A percentile compares a stretch with the other conserved stretches of the same genome.
phyloP scores from a whole-genome alignment of 1,284 basidiomycete species.

The Apiotrichum siamense region DNA sequence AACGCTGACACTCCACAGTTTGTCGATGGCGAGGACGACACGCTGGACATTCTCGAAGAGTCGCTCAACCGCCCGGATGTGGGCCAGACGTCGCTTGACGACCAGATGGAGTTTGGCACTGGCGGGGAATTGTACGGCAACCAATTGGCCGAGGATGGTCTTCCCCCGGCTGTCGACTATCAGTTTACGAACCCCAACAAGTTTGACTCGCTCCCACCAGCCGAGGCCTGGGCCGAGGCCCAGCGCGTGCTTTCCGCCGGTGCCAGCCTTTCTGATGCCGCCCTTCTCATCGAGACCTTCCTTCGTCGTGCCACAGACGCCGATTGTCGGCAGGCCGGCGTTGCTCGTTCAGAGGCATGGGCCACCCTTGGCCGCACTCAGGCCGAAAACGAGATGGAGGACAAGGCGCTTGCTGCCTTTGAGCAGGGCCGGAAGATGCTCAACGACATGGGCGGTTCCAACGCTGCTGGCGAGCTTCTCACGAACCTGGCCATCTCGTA shows the following conservation, averaged over 20 bases:
- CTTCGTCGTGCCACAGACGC: conserved; percentile 52
- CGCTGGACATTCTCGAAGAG: conserved; percentile 37
- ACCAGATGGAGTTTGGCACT: conserved; percentile 40
- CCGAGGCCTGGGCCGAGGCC: conserved; percentile 27
- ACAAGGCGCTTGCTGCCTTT: conserved; percentile 53
- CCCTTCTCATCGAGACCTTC: conserved; percentile 77
- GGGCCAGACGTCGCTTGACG: conserved; percentile 34
- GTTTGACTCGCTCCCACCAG: conserved; percentile 13
- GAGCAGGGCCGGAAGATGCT: conserved; percentile 69
- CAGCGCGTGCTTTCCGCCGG: conserved; percentile 60
- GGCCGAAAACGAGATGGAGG: conserved; percentile 84
- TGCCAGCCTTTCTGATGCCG: conserved; percentile 78
- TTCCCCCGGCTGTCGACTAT: conserved; percentile 64
- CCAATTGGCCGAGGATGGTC: conserved; percentile 57
- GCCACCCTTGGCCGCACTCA: conserved; percentile 85
- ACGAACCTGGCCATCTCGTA: conserved; percentile 91
- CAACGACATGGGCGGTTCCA: conserved; percentile 56
- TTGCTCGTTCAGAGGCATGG: conserved; percentile 67
- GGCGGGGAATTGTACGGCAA: conserved; percentile 5
- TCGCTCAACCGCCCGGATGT: conserved; percentile 40
- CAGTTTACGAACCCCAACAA: conserved; percentile 58
- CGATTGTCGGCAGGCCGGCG: conserved; percentile 51
- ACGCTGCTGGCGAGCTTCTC: conserved; percentile 68
- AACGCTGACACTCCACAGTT: conserved; percentile 23
- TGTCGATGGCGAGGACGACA: conserved; percentile 44